Evolutionary conservation across 176 grass and related monocot genomes (phyloP), one percentile per base, ranked within the genome.

Genomic region (Cenchrus fungigraminus): DNA sequence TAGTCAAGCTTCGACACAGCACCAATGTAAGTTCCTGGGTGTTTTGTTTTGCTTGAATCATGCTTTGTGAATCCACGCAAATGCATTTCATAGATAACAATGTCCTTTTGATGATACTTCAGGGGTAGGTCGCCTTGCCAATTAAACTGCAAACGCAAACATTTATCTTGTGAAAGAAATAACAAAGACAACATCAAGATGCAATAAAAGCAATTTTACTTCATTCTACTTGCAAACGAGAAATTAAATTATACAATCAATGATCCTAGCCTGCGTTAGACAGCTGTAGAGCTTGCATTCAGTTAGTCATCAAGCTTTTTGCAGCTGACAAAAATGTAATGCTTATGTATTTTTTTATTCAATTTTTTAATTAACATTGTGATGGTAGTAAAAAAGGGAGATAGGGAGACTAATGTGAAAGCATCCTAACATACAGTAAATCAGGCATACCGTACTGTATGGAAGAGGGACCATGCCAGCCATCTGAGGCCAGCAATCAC

Each of bases 11-110:
- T 98, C 17, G 91, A 74, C 58, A 85, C 72, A 86, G 89, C 93
- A 76, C 91, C 88, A 9, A 85, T 79, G 77, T 91, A 98, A 80
- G 97, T 98, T 68, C 97, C 97, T 49, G 91, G 97, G 50, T 85
- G 85, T 74, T 91, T 59, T n/a, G 78, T 82, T 12, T 91, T 90
- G 69, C 97, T 95, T 66, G 91, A 98, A 47, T 82, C 86, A 81
- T 98, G 88, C 55, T 86, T 98, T 47, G 93, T 95, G 86, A 93
- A 98, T 47, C 96, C 96, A 54, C 96, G 91, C 66, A 98, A 46
- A 82, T 98, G 96, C 91, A 98, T 98, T 83, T 98, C 96, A 84
- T 98, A 98, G 58, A 98, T 82, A 75, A 98, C 51, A 67, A 92
- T 84, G 63, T 98, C 89, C 60, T 90, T 90, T 53, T 95, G 96